phyloP scores from a whole-genome alignment of 2,329 filamentous ascomycete species.

The Calonectria honghensis region DNA sequence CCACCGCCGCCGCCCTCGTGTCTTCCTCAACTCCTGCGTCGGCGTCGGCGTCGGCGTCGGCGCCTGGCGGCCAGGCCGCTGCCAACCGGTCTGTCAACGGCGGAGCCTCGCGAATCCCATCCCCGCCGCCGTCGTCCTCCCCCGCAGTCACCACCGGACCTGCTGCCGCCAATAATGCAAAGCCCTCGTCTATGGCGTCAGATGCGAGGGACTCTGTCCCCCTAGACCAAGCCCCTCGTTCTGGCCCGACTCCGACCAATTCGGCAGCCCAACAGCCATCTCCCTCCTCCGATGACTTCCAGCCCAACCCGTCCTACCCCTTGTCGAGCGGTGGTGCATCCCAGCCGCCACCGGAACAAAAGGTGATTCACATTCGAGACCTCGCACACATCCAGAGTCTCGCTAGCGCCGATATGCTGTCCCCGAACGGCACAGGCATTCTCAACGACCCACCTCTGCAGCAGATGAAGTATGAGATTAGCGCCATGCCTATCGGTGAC shows the following conservation, averaged over 20 bases:
- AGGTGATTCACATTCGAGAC: constrained; percentile 87
- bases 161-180: constrained; percentile 64
- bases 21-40: constrained; percentile 39
- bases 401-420: constrained; percentile 84
- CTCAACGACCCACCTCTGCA: constrained; percentile 71
- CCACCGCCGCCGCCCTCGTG: constrained; percentile 33
- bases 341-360: constrained; percentile 62
- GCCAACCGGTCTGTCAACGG: constrained; percentile 59
- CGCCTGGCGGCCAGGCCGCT: constrained; percentile 49
- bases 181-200: constrained; percentile 70
- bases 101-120: constrained; percentile 70
- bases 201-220: constrained; percentile 57
- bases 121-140: constrained; percentile 73
- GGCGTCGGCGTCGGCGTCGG: constrained; percentile 47
- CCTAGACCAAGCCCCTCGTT: constrained; percentile 51
- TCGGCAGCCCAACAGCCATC: constrained; percentile 57
- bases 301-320: constrained; percentile 62
- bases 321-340: constrained; percentile 51
- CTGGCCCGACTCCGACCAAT: constrained; percentile 45
- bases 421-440: constrained; percentile 67
- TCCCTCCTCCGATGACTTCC: constrained; percentile 61
- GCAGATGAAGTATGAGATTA: constrained; percentile 90
- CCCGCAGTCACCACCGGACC: constrained; percentile 63
- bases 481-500: constrained; percentile 96
- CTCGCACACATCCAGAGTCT: constrained; percentile 94